phyloP scores from a whole-genome alignment of 305 asterid genomes.

The Rubia tinctorum region DNA sequence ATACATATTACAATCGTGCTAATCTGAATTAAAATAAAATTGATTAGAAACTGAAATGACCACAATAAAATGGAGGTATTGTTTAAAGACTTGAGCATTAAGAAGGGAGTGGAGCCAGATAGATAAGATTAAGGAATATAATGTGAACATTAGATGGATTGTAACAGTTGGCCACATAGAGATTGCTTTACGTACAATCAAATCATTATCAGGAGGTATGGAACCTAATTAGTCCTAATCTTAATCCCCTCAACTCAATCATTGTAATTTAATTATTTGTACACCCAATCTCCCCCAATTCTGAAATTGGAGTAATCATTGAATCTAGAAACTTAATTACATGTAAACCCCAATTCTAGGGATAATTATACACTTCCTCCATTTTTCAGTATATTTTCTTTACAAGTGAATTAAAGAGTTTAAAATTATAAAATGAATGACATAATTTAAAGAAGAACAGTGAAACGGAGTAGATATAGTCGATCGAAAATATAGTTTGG shows the following conservation, averaged over 20 bases:
- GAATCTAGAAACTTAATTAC: neutral
- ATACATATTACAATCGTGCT: no score
- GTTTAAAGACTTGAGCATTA: neutral
- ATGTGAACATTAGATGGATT: neutral
- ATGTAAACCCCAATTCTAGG: no score
- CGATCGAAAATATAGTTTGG: no score
- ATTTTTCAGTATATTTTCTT: no score
- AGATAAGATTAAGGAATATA: neutral
- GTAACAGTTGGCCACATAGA: neutral
- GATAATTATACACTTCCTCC: no score
- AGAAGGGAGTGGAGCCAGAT: neutral
- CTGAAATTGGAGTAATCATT: neutral
- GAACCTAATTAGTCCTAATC: neutral
- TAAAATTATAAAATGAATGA: no score
- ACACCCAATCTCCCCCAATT: neutral
- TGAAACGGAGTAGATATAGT: no score
- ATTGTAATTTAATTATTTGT: neutral
- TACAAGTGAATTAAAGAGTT: no score
- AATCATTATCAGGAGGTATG: neutral
- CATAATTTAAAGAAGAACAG: no score
- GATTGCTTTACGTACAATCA: conserved; percentile 7
- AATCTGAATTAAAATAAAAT: no score
- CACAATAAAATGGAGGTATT: no score
- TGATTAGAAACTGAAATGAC: no score
- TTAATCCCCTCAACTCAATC: neutral